A percentile compares a stretch with the other conserved stretches of the same genome.
Conservation (phyloP, 2,329 filamentous ascomycete genomes). For the Proliferodiscus dingleyae region DNA sequence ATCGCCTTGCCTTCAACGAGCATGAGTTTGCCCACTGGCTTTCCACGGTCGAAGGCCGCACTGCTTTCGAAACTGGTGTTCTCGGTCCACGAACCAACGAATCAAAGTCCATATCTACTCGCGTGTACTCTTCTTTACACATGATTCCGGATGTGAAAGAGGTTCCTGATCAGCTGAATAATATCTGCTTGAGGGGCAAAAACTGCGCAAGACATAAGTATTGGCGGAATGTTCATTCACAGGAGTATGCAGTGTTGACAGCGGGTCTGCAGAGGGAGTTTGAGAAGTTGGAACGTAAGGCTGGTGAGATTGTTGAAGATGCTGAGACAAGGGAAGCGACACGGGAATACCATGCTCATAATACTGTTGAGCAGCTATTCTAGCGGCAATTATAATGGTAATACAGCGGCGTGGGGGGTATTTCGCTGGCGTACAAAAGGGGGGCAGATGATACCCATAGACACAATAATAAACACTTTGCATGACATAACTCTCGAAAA, state of each 20-base stretch:
- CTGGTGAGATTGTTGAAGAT: slow-evolving; percentile 25
- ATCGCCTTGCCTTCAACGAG: slow-evolving; percentile 28
- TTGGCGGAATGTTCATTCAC: slow-evolving; percentile 24
- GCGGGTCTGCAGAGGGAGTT: slow-evolving; percentile 16
- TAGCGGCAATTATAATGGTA: too few species aligned
- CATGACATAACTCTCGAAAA: too few species aligned
- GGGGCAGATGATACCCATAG: too few species aligned
- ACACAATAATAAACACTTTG: too few species aligned
- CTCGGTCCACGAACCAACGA: slow-evolving; percentile 28
- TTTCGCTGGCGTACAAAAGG: too few species aligned
- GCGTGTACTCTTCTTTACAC: slow-evolving; percentile 19
- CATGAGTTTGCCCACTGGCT: slow-evolving; percentile 25
- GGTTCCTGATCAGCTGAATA: slow-evolving; percentile 19
- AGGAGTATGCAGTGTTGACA: slow-evolving; percentile 15
- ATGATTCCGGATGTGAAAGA: too few species aligned
- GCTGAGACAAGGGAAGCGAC: slow-evolving; percentile 28
- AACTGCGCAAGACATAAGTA: slow-evolving; percentile 22
- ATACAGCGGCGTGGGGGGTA: too few species aligned
- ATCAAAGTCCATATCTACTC: slow-evolving; percentile 16
- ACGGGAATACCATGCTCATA: slow-evolving; percentile 26
- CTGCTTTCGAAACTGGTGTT: slow-evolving; percentile 19
- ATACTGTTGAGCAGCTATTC: slow-evolving; percentile 15
- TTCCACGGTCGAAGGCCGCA: slow-evolving; percentile 22
- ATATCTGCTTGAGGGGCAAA: slow-evolving; percentile 26
- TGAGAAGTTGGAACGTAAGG: slow-evolving; percentile 15